Evolutionary conservation across 2,329 filamentous ascomycete genomes (phyloP).

Genomic region (Cladosporium austrohemisphaericum): DNA sequence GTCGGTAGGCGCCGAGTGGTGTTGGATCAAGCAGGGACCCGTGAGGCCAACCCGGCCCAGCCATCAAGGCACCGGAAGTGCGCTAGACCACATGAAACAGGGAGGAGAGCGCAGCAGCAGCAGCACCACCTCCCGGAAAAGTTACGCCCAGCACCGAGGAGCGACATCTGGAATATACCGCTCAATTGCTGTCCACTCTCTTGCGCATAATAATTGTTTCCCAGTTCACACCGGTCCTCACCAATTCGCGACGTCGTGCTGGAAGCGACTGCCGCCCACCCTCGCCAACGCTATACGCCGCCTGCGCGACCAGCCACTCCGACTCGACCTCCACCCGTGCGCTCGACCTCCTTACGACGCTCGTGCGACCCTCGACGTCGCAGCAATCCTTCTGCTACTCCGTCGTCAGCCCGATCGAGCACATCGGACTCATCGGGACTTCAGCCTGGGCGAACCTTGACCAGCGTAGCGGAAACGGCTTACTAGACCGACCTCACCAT

Average conservation of each 20-base stretch:
- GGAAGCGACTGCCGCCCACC: constrained; percentile 9
- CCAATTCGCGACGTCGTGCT: not conserved
- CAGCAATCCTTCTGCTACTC: not conserved
- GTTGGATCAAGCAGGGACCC: not conserved
- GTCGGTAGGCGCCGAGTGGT: not conserved
- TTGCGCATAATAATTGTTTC: too few species aligned
- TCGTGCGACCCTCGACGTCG: constrained; percentile 3
- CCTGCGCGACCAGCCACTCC: constrained; percentile 12
- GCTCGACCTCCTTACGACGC: constrained; percentile 10
- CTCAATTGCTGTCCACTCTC: too few species aligned
- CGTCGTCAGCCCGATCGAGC: not conserved
- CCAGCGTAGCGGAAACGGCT: not conserved
- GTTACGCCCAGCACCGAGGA: not conserved
- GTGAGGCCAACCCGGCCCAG: not conserved
- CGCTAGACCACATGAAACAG: not conserved
- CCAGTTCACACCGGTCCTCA: too few species aligned
- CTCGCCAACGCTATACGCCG: not conserved
- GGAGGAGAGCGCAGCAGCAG: not conserved
- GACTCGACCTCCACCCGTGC: not conserved
- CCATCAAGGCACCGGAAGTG: not conserved
- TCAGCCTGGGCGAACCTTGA: not conserved
- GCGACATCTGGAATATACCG: not conserved
- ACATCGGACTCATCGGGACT: not conserved
- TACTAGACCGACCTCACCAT: constrained; percentile 1
- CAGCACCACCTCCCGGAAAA: not conserved